phyloP scores from a whole-genome alignment of 2,329 filamentous ascomycete genomes.

The Dactylellina cionopaga region DNA sequence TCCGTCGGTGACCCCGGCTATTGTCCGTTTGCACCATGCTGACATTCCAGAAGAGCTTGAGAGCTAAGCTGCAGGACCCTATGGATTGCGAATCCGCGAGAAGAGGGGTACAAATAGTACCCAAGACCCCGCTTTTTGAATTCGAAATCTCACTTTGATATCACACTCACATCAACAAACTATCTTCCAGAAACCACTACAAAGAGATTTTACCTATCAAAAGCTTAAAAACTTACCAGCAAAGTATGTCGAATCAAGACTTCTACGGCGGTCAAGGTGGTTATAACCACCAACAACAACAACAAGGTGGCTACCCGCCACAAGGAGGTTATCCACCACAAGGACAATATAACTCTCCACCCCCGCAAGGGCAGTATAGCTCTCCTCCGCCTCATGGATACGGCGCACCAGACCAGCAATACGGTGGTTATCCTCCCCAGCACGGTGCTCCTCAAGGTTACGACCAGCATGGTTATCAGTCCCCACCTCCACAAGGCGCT shows the following conservation, averaged over 20 bases:
- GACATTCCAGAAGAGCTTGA: slow-evolving; percentile 47
- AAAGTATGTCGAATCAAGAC: slow-evolving; percentile 41
- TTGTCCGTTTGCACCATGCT: slow-evolving; percentile 46
- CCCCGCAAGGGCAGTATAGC: slow-evolving; percentile 4
- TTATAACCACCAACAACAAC: slow-evolving; percentile 2
- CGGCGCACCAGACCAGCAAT: no score
- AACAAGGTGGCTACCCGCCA: not conserved
- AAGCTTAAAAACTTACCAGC: slow-evolving; percentile 16
- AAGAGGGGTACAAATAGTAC: slow-evolving; percentile 51
- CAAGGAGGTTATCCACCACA: not conserved
- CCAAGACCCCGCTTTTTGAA: slow-evolving; percentile 43
- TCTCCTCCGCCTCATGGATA: slow-evolving; percentile 24
- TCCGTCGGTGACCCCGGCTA: slow-evolving; percentile 48
- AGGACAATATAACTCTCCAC: slow-evolving; percentile 6
- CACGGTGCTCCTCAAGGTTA: no score
- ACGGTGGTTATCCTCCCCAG: slow-evolving; percentile 5
- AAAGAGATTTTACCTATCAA: slow-evolving; percentile 11
- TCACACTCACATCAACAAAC: slow-evolving; percentile 32
- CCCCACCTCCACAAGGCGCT: slow-evolving; percentile 15
- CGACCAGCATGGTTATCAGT: slow-evolving; percentile 21
- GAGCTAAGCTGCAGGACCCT: slow-evolving; percentile 8
- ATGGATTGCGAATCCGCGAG: slow-evolving; percentile 38
- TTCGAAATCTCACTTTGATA: slow-evolving; percentile 10
- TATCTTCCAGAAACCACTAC: not conserved
- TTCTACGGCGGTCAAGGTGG: slow-evolving; percentile 42